Evolutionary conservation across 129 eudicot genomes (phyloP).

Genomic region (Erigeron canadensis): DNA sequence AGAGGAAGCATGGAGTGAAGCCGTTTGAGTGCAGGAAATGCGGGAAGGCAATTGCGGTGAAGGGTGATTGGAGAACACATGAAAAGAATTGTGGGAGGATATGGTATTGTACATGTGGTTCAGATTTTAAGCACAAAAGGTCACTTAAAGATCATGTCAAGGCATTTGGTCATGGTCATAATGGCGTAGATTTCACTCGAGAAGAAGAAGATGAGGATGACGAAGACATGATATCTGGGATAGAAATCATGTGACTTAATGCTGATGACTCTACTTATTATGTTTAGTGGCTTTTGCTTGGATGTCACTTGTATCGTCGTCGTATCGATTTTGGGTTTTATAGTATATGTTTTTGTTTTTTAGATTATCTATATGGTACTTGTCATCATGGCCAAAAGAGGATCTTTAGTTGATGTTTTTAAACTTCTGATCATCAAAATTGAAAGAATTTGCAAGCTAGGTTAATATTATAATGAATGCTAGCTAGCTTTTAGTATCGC

Average conservation of each 20-base stretch:
- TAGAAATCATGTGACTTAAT: conserved; percentile 22
- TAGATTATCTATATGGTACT: neutral
- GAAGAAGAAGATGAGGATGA: conserved; percentile 33
- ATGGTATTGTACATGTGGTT: conserved; percentile 78
- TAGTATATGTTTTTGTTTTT: neutral
- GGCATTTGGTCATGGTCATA: conserved; percentile 72
- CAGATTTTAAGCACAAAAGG: conserved; percentile 82
- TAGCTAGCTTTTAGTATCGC: too few species aligned
- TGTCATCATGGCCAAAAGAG: neutral
- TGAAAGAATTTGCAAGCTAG: too few species aligned
- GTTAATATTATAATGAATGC: too few species aligned
- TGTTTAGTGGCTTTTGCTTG: neutral
- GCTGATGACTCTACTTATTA: conserved; percentile 1
- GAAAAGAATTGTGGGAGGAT: conserved; percentile 79
- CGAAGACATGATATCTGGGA: conserved; percentile 25
- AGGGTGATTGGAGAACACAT: conserved; percentile 85
- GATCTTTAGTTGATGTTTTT: neutral
- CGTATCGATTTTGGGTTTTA: conserved; percentile 13
- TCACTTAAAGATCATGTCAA: conserved; percentile 69
- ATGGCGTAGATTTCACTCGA: conserved; percentile 1
- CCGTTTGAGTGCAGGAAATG: conserved; percentile 63
- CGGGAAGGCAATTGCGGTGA: conserved; percentile 62
- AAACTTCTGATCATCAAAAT: neutral
- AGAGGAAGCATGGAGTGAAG: conserved; percentile 69
- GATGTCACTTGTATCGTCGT: conserved; percentile 8